Conservation (phyloP, 768 basidiomycete species). For the Serendipita sp. region DNA sequence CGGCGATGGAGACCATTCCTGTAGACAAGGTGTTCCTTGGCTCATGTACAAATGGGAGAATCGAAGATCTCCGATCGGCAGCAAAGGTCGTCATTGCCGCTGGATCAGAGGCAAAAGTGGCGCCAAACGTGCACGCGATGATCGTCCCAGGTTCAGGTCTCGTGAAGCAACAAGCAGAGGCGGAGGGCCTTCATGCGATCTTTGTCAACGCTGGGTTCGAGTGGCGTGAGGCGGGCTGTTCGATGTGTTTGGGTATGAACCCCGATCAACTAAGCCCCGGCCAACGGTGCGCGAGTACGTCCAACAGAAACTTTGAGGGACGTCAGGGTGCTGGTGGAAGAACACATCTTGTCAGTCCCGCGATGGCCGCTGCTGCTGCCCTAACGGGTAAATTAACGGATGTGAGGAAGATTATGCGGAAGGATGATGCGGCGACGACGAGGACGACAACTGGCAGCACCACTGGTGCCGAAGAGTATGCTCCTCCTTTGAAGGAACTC, state of each 20-base stretch:
- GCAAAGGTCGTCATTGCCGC: conserved; percentile 62
- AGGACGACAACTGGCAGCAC: conserved; percentile 24
- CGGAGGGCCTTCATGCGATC: conserved; percentile 69
- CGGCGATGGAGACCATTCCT: conserved; percentile 59
- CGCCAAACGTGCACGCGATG: conserved; percentile 68
- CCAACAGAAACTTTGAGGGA: conserved; percentile 74
- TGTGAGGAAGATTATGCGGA: conserved; percentile 57
- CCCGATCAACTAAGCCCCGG: conserved; percentile 76
- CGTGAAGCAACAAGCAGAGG: conserved; percentile 82
- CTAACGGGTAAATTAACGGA: conserved; percentile 75
- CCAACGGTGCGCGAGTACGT: conserved; percentile 79
- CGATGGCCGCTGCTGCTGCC: conserved; percentile 87
- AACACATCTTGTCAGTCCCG: conserved; percentile 78
- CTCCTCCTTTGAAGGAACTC: conserved; percentile 43
- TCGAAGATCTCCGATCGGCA: conserved; percentile 82
- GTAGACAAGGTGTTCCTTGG: conserved; percentile 89
- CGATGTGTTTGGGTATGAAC: conserved; percentile 96
- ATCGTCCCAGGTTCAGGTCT: conserved; percentile 84
- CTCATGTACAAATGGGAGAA: conserved; percentile 88
- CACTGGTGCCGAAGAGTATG: not conserved
- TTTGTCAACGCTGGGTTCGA: conserved; percentile 88
- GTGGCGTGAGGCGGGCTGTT: conserved; percentile 91
- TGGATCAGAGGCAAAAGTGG: conserved; percentile 57
- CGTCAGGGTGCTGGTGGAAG: conserved; percentile 69
- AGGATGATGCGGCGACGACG: conserved; percentile 27